Evolutionary conservation across 1,139 yeast genomes (phyloP), one percentile per base, ranked within the genome.

Genomic region (Nematodospora anomalae): DNA sequence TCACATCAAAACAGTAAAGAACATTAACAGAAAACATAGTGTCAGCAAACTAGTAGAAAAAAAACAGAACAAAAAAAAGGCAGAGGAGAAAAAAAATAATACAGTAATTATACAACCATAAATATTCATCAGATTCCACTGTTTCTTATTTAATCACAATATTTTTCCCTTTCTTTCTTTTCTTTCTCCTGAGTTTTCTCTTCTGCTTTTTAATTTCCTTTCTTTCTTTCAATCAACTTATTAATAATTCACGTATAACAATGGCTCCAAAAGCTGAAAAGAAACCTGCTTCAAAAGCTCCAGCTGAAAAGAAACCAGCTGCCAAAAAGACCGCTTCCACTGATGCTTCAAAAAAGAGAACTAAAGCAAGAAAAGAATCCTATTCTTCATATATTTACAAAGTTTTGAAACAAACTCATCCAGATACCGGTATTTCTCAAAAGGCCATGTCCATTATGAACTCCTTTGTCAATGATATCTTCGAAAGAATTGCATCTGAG

Each of bases 351-450:
- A 90, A 89, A 83, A 90, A 87, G 89, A 89, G 95, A 80, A 67
- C 89, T 58, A 92, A 90, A 85, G 76, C 94, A 60, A 88, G 98
- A 83, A 90, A 89, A 86, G 97, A 92, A 76, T 89, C 98, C 49
- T 92, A 90, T 81, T 89, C 97, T 52, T 89, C 97, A 49, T 92
- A 92, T 76, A 92, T 92, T 65, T 92, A 90, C 94, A 92, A 92
- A 76, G 97, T 89, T 56, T 83, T 90, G 71, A 88, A 90, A 77
- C 96, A 92, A 80, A 90, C 98, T 51, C 97, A 94, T 75, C 96
- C 98, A 71, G 97, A 92, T 71, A 92, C 98, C 50, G 98, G 98
- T 89, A 92, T 92, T 66, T 92, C 98, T 53, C 96, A 90, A 74
- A 88, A 89, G 74, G 97, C 98, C 55, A 92, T 92, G 97, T 89